A percentile compares a stretch with the other conserved stretches of the same genome.
These are phyloP conservation scores for Colletotrichum higginsianum DNA, from an alignment of 2,329 filamentous ascomycete genomes.

Conservation along the genomic window DNA sequence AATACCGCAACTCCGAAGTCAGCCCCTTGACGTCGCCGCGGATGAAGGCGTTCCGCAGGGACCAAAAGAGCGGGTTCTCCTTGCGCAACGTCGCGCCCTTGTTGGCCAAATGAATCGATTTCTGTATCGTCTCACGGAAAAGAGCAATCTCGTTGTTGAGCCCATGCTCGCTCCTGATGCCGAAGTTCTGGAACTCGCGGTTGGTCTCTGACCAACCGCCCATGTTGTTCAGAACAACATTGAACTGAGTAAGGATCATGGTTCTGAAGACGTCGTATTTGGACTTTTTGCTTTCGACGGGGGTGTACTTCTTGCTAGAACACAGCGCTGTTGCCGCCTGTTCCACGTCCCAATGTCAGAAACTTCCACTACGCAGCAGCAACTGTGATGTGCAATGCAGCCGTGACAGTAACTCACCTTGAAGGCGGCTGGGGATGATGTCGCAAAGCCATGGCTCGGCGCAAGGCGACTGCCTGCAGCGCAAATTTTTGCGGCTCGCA, in stretches of 20 bases:
- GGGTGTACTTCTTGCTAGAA: not conserved
- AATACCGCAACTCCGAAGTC: slow-evolving; percentile 72
- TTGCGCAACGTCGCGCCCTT: slow-evolving; percentile 54
- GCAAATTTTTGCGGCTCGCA: slow-evolving; percentile 28
- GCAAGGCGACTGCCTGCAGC: slow-evolving; percentile 23
- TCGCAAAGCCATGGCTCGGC: slow-evolving; percentile 40
- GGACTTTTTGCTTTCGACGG: not conserved
- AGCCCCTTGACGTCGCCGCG: slow-evolving; percentile 66
- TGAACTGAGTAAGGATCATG: slow-evolving; percentile 42
- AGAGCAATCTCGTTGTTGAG: slow-evolving; percentile 60
- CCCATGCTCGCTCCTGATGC: slow-evolving; percentile 53
- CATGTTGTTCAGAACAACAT: slow-evolving; percentile 35
- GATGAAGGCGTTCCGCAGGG: slow-evolving; percentile 73
- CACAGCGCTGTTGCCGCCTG: not conserved
- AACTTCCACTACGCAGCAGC: not conserved
- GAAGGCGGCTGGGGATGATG: slow-evolving; percentile 31
- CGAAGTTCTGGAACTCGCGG: slow-evolving; percentile 42
- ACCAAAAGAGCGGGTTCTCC: slow-evolving; percentile 70
- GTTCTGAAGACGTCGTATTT: slow-evolving; percentile 41
- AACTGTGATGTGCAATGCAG: not conserved
- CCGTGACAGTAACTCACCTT: slow-evolving; percentile 23
- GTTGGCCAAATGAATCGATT: slow-evolving; percentile 62
- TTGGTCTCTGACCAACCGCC: slow-evolving; percentile 40
- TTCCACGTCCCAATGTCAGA: not conserved
- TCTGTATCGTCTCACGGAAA: slow-evolving; percentile 62